Base-by-base conservation (phyloP, 345 rosid species). In the Psidium friedrichsthalianum region DNA sequence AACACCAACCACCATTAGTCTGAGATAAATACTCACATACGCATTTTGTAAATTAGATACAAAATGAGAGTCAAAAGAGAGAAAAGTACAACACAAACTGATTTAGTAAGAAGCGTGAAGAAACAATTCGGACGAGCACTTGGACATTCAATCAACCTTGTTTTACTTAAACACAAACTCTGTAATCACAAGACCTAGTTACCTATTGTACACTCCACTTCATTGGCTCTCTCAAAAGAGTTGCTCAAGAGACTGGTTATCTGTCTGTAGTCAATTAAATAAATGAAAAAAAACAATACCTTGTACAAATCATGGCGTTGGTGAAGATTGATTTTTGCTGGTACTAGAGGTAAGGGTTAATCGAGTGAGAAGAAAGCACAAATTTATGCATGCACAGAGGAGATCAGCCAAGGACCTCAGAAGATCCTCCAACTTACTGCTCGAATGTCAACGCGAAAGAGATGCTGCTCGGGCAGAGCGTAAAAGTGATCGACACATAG, bases 381-480 rank as follows among this genome's bases (percentile, higher is more conserved):
- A 18, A 11, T 36, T 36, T 16, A 11, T 69, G 78, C 47, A 69
- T 32, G 78, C 78, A 69, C 78, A 69, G 78, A 69, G 7, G 6
- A 14, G 36, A 18, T 69, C 25, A 2, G 78, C 78, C 47, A 69
- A 69, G 78, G 78, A 18, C 24, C 47, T 36, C 25, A 69, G 36
- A 78, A 54, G 74, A 85, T 54, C 82, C 56, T 55, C 42, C 42
- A 54, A 93, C 98, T 91, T 91, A 96, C 99, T 1, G 98, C 98
- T 87, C 98, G 91, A 83, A 96, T 95, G 84, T 96, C 95, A 55
- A 94, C 87, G 64, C 98, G 98, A 47, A 47, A 96, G 85, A 74
- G 98, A 94, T 69, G 92, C 93, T 74, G 98, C 98, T n/a, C 98
- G 98, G 83, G 98, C 99, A 85, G 92, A 89, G 40, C 99, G 94